Evolutionary conservation across 2,329 filamentous ascomycete genomes (phyloP), one percentile per base, ranked within the genome.

Genomic region (Calonectria montana): DNA sequence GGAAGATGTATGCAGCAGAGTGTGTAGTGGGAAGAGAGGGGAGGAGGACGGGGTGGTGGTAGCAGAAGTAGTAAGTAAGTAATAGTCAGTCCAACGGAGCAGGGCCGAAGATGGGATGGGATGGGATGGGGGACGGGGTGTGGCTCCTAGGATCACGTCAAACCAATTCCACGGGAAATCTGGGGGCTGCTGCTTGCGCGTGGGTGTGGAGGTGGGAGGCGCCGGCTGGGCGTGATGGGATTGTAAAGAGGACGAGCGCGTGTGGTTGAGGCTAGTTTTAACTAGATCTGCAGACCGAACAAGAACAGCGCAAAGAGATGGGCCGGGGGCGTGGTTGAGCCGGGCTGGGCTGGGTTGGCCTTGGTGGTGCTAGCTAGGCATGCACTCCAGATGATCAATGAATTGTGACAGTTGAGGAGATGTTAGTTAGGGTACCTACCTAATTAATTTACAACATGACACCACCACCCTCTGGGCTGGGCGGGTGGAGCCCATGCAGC

Each of bases 91-190:
- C 59, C 65, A 23, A 66, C 31, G 31, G 31, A 35, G 31, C 31
- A 35, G 39, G 72, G 43, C 69, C 27, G 37, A 73, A 57, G 53
- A 57, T 57, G 53, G 53, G 21, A 67, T 72, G 41, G 71, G 70
- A 72, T 70, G 69, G n/a, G n/a, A n/a, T 67, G 69, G 68, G 73
- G 65, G 62, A 41, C 21, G 35, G 53, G 27, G 25, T 25, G 29
- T 35, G 29, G 53, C 53, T 21, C 27, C 53, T 76, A 67, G 77
- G 75, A 79, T 78, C 77, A 77, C 73, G 70, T 73, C 72, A 77
- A 74, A 78, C 77, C 77, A 78, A 76, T 74, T 77, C 77, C 69
- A 79, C 74, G 76, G 77, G 72, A 79, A 79, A 79, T 79, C 77
- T 77, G 77, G 77, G 77, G 57, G 21, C 37, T n/a, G n/a, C 35